Percentiles rank a stretch among this genome's conserved stretches.
These are phyloP conservation scores for Colletotrichum theobromicola DNA, from an alignment of 2,329 filamentous ascomycete species.

Conservation along the genomic window DNA sequence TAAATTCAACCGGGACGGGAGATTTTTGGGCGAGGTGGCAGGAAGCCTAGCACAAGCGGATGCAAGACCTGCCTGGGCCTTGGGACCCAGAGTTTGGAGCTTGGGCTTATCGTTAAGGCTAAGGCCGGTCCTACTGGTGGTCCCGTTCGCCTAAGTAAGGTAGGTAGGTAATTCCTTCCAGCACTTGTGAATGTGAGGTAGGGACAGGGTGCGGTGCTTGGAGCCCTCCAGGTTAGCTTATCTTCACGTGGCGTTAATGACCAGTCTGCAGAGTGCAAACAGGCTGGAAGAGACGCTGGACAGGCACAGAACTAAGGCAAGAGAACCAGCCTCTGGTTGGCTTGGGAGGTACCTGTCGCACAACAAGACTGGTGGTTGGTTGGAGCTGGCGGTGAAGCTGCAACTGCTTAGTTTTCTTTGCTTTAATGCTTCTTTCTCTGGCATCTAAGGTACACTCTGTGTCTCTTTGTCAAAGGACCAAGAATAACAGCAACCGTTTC, in stretches of 20 bases:
- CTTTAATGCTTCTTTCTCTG: background rate
- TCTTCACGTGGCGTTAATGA: constrained; percentile 13
- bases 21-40: constrained; percentile 22
- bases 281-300: background rate
- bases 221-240: background rate
- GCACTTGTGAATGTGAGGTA: background rate
- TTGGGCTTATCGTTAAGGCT: constrained; percentile 13
- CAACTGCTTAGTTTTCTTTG: background rate
- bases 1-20: constrained; percentile 6
- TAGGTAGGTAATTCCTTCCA: background rate
- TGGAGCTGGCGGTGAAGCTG: constrained; percentile 7
- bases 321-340: background rate
- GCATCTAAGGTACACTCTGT: background rate
- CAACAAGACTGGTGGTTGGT: background rate
- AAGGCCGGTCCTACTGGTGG: background rate
- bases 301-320: background rate
- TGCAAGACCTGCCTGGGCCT: background rate
- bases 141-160: background rate
- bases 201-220: background rate
- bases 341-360: background rate
- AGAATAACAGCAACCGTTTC: background rate
- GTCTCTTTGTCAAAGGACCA: too few relatives aligned
- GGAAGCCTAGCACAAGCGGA: constrained; percentile 17
- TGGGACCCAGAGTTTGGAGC: background rate
- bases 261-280: background rate